phyloP scores from a whole-genome alignment of 129 eudicot species.

The Pseudognaphalium luteoalbum region DNA sequence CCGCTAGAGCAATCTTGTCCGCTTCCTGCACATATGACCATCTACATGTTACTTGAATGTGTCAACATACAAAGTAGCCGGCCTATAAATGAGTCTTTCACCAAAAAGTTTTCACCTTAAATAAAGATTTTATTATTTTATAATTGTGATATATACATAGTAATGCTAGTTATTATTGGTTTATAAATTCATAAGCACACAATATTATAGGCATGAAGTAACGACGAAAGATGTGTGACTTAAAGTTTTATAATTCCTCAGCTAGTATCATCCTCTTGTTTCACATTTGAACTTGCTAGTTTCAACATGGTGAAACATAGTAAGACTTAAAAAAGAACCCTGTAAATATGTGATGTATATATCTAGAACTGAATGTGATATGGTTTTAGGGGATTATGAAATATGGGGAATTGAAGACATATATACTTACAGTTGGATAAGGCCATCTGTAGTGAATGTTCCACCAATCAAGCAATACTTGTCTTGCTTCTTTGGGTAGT shows the following conservation, averaged over 20 bases:
- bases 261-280: not conserved
- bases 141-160: too few species aligned
- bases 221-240: too few species aligned
- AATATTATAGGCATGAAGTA: too few species aligned
- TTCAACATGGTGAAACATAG: not conserved
- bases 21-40: conserved; percentile 48
- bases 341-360: not conserved
- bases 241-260: too few species aligned
- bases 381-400: not conserved
- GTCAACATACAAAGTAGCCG: too few species aligned
- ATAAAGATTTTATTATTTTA: too few species aligned
- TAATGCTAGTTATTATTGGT: too few species aligned
- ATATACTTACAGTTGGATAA: conserved; percentile 55
- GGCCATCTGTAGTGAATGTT: conserved; percentile 64
- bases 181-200: too few species aligned
- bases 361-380: not conserved
- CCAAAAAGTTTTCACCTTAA: too few species aligned
- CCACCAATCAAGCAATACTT: conserved; percentile 62
- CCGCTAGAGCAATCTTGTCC: conserved; percentile 57
- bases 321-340: not conserved
- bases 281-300: conserved; percentile 11
- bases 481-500: conserved; percentile 63
- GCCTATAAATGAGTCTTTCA: too few species aligned
- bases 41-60: not conserved
- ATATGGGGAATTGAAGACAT: not conserved